Evolutionary conservation across 257 asterid genomes (phyloP), one percentile per base, ranked within the genome.

Genomic region (Fraxinus quadrangulata): DNA sequence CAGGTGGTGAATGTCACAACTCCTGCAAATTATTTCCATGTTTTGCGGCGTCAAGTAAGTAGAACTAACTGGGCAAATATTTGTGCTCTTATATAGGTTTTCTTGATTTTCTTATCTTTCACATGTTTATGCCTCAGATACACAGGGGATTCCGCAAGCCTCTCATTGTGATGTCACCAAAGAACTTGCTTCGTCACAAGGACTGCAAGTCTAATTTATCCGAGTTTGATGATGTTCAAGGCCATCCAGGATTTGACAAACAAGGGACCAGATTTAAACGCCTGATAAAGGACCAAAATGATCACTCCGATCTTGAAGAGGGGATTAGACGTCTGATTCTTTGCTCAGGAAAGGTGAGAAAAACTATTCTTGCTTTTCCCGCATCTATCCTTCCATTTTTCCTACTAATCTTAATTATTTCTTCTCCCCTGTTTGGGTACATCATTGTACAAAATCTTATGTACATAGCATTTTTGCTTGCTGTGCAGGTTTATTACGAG

Each of bases 1-100:
- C 99, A 95, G 83, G 97, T 95, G 86, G 99, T 95, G 83, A 95
- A 95, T 88, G 97, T 93, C 23, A 95, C 99, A 19, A 95, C 99
- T n/a, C 99, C 98, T 56, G 99, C 99, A 80, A 93, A 95, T 87
- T 95, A 95, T 85, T 93, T 95, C 94, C 98, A 93, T 47, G 98
- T 95, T 34, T 95, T 95, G 87, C 90, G 99, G 65, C 97, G 99
- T 85, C 98, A 95, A 79, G 99, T 93, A 85, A 89, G 93, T 79
- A 68, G 37, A 75, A 39, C 74, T 39, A 47, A 70, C 77, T 37
- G 2, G 11, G n/a, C 70, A 75, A 45, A 71, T 66, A 47, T 47
- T 30, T 80, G 49, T 54, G 26, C 13, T 31, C 19, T 30, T 40
- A 0, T 59, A 31, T 69, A 42, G 17, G 51, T 42, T 69, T 17